These are phyloP conservation scores for Fusarium zealandicum DNA, from an alignment of 2,329 filamentous ascomycete genomes.

Conservation along the genomic window DNA sequence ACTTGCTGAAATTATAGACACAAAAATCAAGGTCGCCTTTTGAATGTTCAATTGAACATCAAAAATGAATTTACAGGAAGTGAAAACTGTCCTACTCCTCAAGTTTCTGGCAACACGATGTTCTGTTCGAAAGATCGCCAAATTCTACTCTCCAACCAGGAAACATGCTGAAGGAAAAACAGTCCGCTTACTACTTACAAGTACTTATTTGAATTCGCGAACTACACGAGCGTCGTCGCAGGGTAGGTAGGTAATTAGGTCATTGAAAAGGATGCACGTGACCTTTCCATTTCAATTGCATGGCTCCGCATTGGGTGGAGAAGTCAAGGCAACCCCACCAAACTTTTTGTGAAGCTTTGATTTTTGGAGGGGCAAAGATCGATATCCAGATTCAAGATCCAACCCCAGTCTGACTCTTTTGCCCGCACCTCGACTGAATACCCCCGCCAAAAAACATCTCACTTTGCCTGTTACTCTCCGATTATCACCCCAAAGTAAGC, in stretches of 20 bases:
- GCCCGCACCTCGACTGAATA: neutral
- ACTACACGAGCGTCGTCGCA: too few species aligned
- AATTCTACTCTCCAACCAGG: too few species aligned
- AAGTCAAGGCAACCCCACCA: slow-evolving; percentile 31
- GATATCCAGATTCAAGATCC: slow-evolving; percentile 16
- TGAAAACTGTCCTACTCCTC: too few species aligned
- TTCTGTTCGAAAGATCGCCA: too few species aligned
- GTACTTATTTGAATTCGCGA: neutral
- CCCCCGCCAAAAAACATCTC: neutral
- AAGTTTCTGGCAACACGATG: too few species aligned
- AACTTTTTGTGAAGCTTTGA: slow-evolving; percentile 29
- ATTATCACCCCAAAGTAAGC: neutral
- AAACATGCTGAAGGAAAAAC: too few species aligned
- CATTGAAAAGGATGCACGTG: slow-evolving; percentile 13
- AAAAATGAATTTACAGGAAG: too few species aligned
- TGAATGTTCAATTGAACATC: too few species aligned
- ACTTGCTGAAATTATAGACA: too few species aligned
- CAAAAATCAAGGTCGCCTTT: too few species aligned
- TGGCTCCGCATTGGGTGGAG: slow-evolving; percentile 30
- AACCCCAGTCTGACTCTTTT: slow-evolving; percentile 8
- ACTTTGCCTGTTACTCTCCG: neutral
- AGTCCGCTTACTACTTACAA: too few species aligned
- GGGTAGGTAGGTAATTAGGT: neutral
- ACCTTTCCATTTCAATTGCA: slow-evolving; percentile 24
- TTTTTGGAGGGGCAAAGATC: slow-evolving; percentile 39